Evolutionary conservation across 148 eudicot genomes (phyloP).

Genomic region (Cornus controversa): DNA sequence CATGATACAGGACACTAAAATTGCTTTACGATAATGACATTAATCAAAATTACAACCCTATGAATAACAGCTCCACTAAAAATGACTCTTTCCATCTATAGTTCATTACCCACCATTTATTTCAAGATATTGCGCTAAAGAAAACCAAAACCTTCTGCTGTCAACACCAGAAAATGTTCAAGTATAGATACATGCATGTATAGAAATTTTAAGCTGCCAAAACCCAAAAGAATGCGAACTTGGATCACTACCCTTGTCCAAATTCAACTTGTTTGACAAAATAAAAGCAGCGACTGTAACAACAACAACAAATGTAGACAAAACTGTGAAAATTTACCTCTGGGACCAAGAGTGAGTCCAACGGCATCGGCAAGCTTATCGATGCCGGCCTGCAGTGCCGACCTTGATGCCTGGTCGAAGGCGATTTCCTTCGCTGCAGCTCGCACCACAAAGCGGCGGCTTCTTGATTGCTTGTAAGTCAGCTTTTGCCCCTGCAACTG

Average conservation of each 20-base stretch:
- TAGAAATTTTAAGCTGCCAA: no score
- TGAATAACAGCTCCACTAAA: not conserved
- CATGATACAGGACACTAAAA: no score
- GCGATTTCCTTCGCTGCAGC: slow-evolving; percentile 86
- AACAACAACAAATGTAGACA: not conserved
- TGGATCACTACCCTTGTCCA: not conserved
- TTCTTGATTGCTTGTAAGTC: slow-evolving; percentile 35
- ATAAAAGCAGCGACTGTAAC: not conserved
- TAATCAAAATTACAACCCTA: no score
- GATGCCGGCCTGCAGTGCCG: slow-evolving; percentile 86
- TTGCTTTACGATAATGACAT: no score
- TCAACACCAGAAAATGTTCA: no score
- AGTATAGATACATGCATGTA: no score
- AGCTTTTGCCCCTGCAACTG: slow-evolving; percentile 59
- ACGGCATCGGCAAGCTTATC: slow-evolving; percentile 94
- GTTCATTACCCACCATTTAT: not conserved
- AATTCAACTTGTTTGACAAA: not conserved
- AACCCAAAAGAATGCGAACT: no score
- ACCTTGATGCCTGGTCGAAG: slow-evolving; percentile 78
- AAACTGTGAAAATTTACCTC: slow-evolving; percentile 43
- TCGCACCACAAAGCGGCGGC: slow-evolving; percentile 57
- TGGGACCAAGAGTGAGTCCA: slow-evolving; percentile 94
- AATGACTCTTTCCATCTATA: not conserved
- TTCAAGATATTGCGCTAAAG: not conserved
- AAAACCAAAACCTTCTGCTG: not conserved